These are phyloP conservation scores for Petunia axillaris DNA, from an alignment of 257 asterid genomes.

Conservation along the genomic window DNA sequence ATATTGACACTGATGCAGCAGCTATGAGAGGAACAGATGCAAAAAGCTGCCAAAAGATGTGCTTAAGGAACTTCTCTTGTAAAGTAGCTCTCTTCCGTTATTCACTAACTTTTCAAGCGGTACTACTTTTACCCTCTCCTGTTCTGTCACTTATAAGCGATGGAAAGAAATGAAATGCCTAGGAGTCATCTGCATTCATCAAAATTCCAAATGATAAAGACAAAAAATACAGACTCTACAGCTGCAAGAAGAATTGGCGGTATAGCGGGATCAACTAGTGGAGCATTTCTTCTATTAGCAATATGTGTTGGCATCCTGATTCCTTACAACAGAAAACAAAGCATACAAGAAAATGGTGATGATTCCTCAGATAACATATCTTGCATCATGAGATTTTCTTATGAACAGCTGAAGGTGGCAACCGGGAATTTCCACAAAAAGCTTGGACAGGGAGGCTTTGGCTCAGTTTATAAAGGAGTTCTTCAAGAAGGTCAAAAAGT, in stretches of 20 bases:
- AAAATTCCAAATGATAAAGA: slow-evolving; percentile 30
- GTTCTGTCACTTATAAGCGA: slow-evolving; percentile 42
- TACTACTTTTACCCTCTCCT: slow-evolving; percentile 43
- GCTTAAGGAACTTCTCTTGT: slow-evolving; percentile 48
- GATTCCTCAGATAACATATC: slow-evolving; percentile 33
- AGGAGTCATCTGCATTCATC: slow-evolving; percentile 30
- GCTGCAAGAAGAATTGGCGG: slow-evolving; percentile 14
- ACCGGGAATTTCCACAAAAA: slow-evolving; percentile 30
- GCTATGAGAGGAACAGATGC: slow-evolving; percentile 27
- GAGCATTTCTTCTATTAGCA: slow-evolving; percentile 13
- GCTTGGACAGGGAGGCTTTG: slow-evolving; percentile 38
- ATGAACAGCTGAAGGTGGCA: slow-evolving; percentile 29
- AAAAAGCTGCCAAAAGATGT: slow-evolving; percentile 41
- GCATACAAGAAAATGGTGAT: slow-evolving; percentile 28
- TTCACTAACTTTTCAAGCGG: slow-evolving; percentile 32
- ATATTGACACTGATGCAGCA: slow-evolving; percentile 13
- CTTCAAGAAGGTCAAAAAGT: slow-evolving; percentile 33
- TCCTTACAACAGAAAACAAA: slow-evolving; percentile 6
- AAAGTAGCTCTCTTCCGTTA: slow-evolving; percentile 46
- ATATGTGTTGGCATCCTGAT: neutral
- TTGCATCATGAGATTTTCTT: slow-evolving; percentile 32
- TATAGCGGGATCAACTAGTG: slow-evolving; percentile 17
- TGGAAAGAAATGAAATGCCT: slow-evolving; percentile 30
- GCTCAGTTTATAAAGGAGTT: slow-evolving; percentile 37
- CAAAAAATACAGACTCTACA: neutral